Evolutionary conservation across 441 rosid genomes (phyloP).

Genomic region (Adansonia gregorii): DNA sequence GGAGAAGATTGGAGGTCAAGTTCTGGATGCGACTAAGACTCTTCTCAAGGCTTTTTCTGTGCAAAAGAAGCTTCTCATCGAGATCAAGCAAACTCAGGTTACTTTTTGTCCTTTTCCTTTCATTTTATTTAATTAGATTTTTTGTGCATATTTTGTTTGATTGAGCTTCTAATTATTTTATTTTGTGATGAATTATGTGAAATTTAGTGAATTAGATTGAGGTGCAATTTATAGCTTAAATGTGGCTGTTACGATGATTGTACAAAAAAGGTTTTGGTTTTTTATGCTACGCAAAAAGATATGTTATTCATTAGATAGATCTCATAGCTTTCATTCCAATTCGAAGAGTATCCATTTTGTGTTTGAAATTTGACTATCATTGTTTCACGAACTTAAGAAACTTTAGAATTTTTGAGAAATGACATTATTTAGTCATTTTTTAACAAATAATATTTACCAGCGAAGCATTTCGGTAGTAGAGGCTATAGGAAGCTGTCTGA

Average conservation of each 20-base stretch:
- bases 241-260: neutral
- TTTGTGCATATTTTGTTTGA: neutral
- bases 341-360: neutral
- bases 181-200: neutral
- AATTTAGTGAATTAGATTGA: conserved; percentile 13
- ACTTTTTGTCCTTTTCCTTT: neutral
- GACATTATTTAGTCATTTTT: neutral
- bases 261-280: neutral
- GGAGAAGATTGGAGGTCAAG: conserved; percentile 90
- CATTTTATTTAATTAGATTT: neutral
- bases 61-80: conserved; percentile 70
- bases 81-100: conserved; percentile 70
- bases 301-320: neutral
- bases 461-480: neutral
- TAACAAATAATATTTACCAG: neutral
- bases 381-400: neutral
- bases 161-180: neutral
- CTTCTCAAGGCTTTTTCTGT: conserved; percentile 62
- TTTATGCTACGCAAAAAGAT: neutral
- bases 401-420: neutral
- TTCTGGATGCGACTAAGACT: conserved; percentile 67
- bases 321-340: neutral
- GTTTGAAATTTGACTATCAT: neutral
- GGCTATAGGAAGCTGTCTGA: neutral
- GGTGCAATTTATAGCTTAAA: neutral